Evolutionary conservation across 2,329 filamentous ascomycete genomes (phyloP), one percentile per base, ranked within the genome.

Genomic region (Cadophora gregata): DNA sequence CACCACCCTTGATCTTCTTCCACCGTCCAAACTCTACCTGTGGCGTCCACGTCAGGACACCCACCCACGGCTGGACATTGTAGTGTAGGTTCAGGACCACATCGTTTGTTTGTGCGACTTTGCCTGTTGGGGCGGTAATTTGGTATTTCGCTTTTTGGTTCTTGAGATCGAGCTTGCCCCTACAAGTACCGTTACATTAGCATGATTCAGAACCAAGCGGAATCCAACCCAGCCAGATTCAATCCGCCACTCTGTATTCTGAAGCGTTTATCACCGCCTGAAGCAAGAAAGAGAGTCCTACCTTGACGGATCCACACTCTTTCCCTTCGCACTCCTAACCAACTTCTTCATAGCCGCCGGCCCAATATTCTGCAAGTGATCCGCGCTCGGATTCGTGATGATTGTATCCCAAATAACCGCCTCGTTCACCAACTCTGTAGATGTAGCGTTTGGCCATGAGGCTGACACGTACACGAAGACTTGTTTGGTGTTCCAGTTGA

Each of bases 401-500:
- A 99, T 98, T 71, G 85, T 86, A 81, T 99, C 95, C 96, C 95
- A 98, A 81, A 99, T 95, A 70, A 97, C 90, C 73, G 92, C 92
- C 80, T 93, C 86, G 80, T 90, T 90, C 8, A 66, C 67, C 10
- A 69, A 81, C 53, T 65, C 73, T 61, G 68, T 62, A 5, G 72
- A 70, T 38, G 69, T 75, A 45, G 74, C 72, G 31, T 79, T 73
- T 51, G 84, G 82, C 88, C 88, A 90, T 74, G 89, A 90, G 63
- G 95, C 95, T 64, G 93, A 95, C 67, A 99, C 89, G 82, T 97
- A 99, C 79, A 97, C 89, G 81, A 98, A 99, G 75, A 99, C 83
- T 81, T 98, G 93, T 80, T 99, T 99, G 24, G 96, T 99, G 85
- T 99, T 99, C 96, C 95, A 99, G 77, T 92, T 97, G 86, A 98